Evolutionary conservation across 2,329 filamentous ascomycete genomes (phyloP), one percentile per base, ranked within the genome.

Genomic region (Sporothrix luriei): DNA sequence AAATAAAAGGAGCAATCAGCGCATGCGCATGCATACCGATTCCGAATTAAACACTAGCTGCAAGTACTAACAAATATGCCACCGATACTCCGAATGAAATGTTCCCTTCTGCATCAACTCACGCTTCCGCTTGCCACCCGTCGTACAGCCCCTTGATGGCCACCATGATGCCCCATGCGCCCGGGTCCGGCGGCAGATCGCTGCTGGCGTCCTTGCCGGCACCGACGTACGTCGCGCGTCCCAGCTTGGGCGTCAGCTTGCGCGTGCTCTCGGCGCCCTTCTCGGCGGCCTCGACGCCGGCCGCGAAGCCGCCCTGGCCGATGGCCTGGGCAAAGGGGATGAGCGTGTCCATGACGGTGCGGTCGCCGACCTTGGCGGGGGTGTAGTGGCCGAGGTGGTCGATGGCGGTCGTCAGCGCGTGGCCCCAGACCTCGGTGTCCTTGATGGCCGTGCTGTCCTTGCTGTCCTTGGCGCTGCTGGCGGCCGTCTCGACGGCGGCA

Each of bases 151-250:
- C 83, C 72, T 79, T 77, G 55, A 85, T 81, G 1, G 80, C 84
- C 19, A 86, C 83, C 83, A 88, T 88, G 29, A 90, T 83, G n/a
- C 88, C 90, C 82, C 89, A 88, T 4, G 90, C 90, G 40, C 90
- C 89, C 0, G 90, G 90, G 76, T 92, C 90, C 3, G 90, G 89
- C 4, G 90, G 87, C 68, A 85, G 72, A 57, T 82, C 83, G 67
- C 78, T 78, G 68, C 81, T 82, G 69, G 82, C 85, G 3, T 81
- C 81, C 38, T 69, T 66, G 55, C 84, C 84, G 1, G 82, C 83
- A 5, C 85, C 88, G 3, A 91, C 86, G 74, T 92, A 92, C 0
- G 90, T 90, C 13, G 89, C 89, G 66, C 90, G 81, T 1, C 90
- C 90, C 38, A 92, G 79, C 74, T 82, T 87, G 9, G 90, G 87